Conservation (phyloP, 2,329 filamentous ascomycete species). For the Thermothelomyces thermophilus region DNA sequence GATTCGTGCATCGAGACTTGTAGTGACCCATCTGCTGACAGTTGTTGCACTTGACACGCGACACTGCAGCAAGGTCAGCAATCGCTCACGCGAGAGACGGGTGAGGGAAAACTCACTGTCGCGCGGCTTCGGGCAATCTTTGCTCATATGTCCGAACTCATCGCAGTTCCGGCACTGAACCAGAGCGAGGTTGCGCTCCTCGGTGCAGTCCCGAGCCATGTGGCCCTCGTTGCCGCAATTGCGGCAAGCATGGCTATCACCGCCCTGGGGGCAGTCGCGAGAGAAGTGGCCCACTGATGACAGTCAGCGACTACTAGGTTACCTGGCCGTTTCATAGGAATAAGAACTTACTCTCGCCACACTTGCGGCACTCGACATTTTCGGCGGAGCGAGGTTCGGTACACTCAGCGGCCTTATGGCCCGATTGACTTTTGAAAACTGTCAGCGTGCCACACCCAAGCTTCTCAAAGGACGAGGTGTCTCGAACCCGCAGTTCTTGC, state of each 20-base stretch:
- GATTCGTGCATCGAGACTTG: constrained; percentile 35
- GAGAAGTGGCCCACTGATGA: constrained; percentile 52
- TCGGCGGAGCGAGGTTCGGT: constrained; percentile 55
- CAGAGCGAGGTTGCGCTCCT: constrained; percentile 36
- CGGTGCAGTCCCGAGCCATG: constrained; percentile 53
- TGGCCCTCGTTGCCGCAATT: constrained; percentile 62
- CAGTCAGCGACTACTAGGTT: constrained; percentile 13
- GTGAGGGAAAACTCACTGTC: constrained; percentile 38
- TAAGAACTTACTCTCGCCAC: constrained; percentile 47
- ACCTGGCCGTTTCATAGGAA: neutral
- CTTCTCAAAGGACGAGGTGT: neutral
- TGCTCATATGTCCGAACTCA: constrained; percentile 40
- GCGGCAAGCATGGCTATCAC: constrained; percentile 43
- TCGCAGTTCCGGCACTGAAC: constrained; percentile 47
- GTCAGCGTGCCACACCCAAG: constrained; percentile 2
- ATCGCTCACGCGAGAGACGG: neutral
- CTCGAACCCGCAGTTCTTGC: constrained; percentile 58
- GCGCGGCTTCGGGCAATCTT: constrained; percentile 49
- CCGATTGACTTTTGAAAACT: constrained; percentile 36
- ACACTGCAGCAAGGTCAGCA: constrained; percentile 30
- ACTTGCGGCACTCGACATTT: constrained; percentile 60
- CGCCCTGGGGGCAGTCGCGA: constrained; percentile 56
- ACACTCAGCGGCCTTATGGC: constrained; percentile 46
- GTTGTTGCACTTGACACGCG: constrained; percentile 53
- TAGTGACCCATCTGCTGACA: constrained; percentile 45